Conservation (phyloP, 1,139 yeast genomes). For the Zygotorulaspora mrakii region DNA sequence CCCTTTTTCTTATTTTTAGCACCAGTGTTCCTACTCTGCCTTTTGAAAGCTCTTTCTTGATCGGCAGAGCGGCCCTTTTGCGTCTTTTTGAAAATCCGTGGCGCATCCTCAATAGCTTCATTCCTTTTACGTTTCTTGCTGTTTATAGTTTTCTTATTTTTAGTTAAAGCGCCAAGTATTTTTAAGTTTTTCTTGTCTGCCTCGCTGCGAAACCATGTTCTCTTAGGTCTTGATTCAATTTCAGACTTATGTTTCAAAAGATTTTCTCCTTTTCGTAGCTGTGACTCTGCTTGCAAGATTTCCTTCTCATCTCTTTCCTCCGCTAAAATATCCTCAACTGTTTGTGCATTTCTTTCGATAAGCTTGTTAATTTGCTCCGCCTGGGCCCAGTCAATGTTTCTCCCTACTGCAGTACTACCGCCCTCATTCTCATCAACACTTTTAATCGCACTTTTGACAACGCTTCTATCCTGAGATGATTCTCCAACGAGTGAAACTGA, state of each 20-base stretch:
- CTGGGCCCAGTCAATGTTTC: conserved; percentile 82
- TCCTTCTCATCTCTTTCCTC: conserved; percentile 91
- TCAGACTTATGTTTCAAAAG: conserved; percentile 75
- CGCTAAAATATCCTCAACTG: conserved; percentile 69
- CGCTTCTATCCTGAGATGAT: conserved; percentile 72
- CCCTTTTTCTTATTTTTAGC: conserved; percentile 29
- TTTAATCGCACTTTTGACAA: conserved; percentile 84
- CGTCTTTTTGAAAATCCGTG: conserved; percentile 66
- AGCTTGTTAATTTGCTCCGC: conserved; percentile 64
- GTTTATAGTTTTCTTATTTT: conserved; percentile 48
- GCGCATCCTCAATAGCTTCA: conserved; percentile 44
- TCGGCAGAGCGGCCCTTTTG: conserved; percentile 55
- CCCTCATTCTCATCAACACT: conserved; percentile 46
- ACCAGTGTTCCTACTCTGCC: conserved; percentile 33
- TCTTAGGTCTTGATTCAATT: conserved; percentile 82
- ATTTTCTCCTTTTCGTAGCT: conserved; percentile 79
- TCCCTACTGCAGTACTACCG: conserved; percentile 63
- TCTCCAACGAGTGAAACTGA: conserved; percentile 95
- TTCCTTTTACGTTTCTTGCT: conserved; percentile 58
- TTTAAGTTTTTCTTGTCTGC: conserved; percentile 55
- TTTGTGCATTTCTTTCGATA: conserved; percentile 55
- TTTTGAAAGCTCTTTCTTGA: conserved; percentile 44
- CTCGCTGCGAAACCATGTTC: conserved; percentile 94
- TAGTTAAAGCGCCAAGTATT: conserved; percentile 33
- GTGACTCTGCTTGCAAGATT: conserved; percentile 84